Base-by-base conservation (phyloP, 1,284 basidiomycete genomes). In the Cutaneotrichosporon sp. region DNA sequence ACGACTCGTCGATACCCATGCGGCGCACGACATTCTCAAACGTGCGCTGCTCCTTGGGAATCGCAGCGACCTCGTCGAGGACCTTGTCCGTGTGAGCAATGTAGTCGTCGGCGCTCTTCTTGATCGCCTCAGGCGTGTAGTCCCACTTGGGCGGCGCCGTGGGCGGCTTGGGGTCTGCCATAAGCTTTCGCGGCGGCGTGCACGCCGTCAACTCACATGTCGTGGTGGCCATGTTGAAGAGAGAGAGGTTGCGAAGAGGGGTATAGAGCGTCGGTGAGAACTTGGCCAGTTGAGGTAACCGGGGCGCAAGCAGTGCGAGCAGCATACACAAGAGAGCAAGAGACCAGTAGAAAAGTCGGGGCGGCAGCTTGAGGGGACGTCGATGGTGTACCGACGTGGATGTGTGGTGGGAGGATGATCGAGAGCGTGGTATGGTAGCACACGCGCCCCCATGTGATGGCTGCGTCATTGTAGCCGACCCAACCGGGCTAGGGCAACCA, bases 31-130 rank as follows among this genome's bases (percentile, higher is more conserved):
- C 54, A 4, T n/a, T 23, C 43, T 59, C 58, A 21, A 54, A 59
- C 1, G 58, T 59, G 20, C 58, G 58, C 54, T 59, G 40, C 17
- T 46, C 54, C 58, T 53, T 45, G 21, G 58, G 54, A 4, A 59
- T 45, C 0, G 54, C 54, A 17, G 52, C 54, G 35, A 56, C 37
- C 18, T 49, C 33, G 49, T 55, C 51, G 30, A 55, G 51, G 1
- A 51, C 44, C 38, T 33, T 41, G 33, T 53, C 39, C 22, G 42
- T 48, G 23, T 21, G 22, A 7, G 30, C 18, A 41, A 55, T 54
- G 41, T 48, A 47, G 30, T 51, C 15, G 37, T 59, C 49, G 33
- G 51, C 46, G 8, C 23, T n/a, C 38, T 47, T 26, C 21, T 33
- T 40, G 21, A 59, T 49, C 30, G 21, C 15, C 20, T 52, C 38